A percentile compares a stretch with the other conserved stretches of the same genome.
These are phyloP conservation scores for Hortiboletus campestris DNA, from an alignment of 768 basidiomycete species.

Conservation along the genomic window DNA sequence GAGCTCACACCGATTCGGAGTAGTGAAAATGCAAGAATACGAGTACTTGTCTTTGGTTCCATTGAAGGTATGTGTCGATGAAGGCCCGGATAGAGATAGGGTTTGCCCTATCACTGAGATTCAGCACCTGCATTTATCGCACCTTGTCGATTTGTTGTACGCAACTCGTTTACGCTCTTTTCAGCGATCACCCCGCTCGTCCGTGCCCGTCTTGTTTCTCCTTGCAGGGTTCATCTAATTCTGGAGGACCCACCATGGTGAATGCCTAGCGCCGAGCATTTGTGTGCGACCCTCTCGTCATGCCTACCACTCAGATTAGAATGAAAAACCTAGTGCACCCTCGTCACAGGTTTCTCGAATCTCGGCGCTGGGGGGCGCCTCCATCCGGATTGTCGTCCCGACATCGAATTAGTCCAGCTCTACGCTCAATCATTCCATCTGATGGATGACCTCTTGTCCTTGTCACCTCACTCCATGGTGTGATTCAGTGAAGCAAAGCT, in stretches of 20 bases:
- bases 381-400: background rate
- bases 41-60: background rate
- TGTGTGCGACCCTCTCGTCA: background rate
- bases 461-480: background rate
- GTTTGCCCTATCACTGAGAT: background rate
- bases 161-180: background rate
- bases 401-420: background rate
- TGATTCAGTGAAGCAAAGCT: background rate
- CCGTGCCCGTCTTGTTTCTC: too few relatives aligned
- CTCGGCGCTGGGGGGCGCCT: background rate
- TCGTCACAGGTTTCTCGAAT: background rate
- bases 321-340: too few relatives aligned
- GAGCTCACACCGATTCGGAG: background rate
- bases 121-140: background rate
- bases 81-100: background rate
- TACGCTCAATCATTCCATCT: background rate
- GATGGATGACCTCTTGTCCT: background rate
- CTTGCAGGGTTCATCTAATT: background rate
- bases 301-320: background rate
- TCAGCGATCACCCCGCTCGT: background rate
- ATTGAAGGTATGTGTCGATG: background rate
- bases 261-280: too few relatives aligned
- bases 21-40: background rate
- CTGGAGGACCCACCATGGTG: background rate
- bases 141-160: background rate